Evolutionary conservation across 176 grass and related monocot genomes (phyloP), one percentile per base, ranked within the genome.

Genomic region (Pharus latifolius): DNA sequence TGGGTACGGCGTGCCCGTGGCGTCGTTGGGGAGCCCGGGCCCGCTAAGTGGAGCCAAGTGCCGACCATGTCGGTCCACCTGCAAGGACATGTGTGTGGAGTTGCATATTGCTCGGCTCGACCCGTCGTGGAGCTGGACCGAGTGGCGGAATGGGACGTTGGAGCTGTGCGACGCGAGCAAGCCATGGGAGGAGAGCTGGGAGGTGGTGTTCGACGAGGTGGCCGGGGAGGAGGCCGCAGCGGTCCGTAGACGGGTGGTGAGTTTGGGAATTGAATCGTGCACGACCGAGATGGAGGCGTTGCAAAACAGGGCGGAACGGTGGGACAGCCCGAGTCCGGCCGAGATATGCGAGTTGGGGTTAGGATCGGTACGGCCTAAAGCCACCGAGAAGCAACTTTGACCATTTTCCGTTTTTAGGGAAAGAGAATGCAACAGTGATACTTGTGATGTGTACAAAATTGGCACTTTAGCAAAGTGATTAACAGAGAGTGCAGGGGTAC

Each of bases 11-110:
- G 88, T 96, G 22, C 85, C 93, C 7, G 93, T 92, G 40, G 80
- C 89, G 19, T 69, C 93, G 10, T 51, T 96, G 8, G 69, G 29
- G 8, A 92, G 93, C 80, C 50, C 35, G 13, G 88, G 88, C 2
- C 85, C 85, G 23, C 80, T 92, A 31, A 92, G 88, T 33, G 93
- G 93, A 10, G 77, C 93, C 67, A 97, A 97, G 80, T 97, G 93
- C 60, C 67, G 93, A 0, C 93, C 89, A 0, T 92, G 93, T 49
- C 56, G 37, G 15, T 38, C 81, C 4, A 63, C 73, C 1, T 96
- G 92, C 73, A 17, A 1, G 19, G 69, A 51, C 11, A 13, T 0
- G 6, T 88, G 91, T 47, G 67, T 41, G 10, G 74, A 9, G 7
- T 0, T 6, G 16, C 22, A 30, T 19, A 63, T 28, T 1, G 25